Base-by-base conservation (phyloP, 2,329 filamentous ascomycete species). In the Fusarium torulosum region DNA sequence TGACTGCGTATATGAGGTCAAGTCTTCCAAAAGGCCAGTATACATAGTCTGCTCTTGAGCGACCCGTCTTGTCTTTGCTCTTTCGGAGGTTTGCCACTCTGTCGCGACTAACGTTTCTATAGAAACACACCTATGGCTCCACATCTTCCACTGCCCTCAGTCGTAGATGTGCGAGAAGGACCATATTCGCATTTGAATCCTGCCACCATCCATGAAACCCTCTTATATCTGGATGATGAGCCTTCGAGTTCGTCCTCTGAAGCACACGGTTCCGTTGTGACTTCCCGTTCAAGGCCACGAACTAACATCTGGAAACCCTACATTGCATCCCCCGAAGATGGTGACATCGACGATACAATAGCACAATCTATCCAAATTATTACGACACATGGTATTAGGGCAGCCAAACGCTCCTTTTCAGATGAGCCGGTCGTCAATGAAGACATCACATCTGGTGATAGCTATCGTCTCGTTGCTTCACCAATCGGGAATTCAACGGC, bases 1-100 rank as follows among this genome's bases (percentile, higher is more conserved):
- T 1, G 69, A 76, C 8, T 87, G 85, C 72, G 79, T 84, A 65
- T 87, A 87, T 57, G 72, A 73, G 35, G 41, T 58, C n/a, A 77
- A 72, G 29, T 42, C 63, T n/a, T 44, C 72, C 4, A 71, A 62
- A 35, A 71, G 49, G 72, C 74, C 2, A 46, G 66, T 68, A 3
- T 11, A 10, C 8, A 15, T 37, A 8, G 5, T 20, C 9, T 40
- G 29, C 9, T n/a, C 13, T 19, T 38, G 13, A 13, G 27, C 27
- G 4, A 23, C 9, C 25, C 23, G 4, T 27, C 15, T 7, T 23
- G 9, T 29, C 15, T n/a, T 25, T 10, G 20, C 8, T n/a, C 14
- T 25, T 9, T 47, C 8, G 35, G 10, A 14, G 6, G 5, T 8
- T 8, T 4, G n/a, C 21, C 29, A 23, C 15, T 62, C 52, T 4